Percentiles rank a stretch among this genome's conserved stretches.
These are phyloP conservation scores for Clitopilus hobsonii DNA, from an alignment of 768 basidiomycete species.

Conservation along the genomic window DNA sequence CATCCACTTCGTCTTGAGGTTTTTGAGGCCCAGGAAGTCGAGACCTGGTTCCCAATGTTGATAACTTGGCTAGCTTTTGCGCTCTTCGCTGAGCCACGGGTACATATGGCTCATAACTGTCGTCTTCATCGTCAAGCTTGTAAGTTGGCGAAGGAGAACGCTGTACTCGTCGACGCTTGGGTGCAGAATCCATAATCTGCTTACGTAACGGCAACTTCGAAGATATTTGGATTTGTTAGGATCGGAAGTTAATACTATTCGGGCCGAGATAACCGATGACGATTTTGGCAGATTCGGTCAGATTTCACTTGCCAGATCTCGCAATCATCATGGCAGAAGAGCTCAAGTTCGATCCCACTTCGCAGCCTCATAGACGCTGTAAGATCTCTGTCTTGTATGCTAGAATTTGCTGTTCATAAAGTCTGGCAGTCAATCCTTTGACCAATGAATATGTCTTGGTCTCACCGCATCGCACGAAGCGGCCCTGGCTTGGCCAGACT, in stretches of 20 bases:
- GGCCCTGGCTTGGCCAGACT: slow-evolving; percentile 88
- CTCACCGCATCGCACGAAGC: slow-evolving; percentile 85
- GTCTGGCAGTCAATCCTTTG: slow-evolving; percentile 68
- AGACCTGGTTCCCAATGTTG: slow-evolving; percentile 52
- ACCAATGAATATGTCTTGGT: slow-evolving; percentile 74
- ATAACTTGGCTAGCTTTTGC: slow-evolving; percentile 73
- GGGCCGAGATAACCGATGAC: neutral
- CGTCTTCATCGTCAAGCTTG: slow-evolving; percentile 59
- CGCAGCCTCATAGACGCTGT: slow-evolving; percentile 72
- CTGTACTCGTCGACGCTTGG: slow-evolving; percentile 48
- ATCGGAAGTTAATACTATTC: neutral
- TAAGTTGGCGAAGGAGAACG: slow-evolving; percentile 59
- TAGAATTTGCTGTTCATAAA: neutral
- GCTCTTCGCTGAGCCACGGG: slow-evolving; percentile 83
- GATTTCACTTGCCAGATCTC: neutral
- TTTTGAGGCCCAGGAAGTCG: slow-evolving; percentile 46
- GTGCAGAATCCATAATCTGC: slow-evolving; percentile 12
- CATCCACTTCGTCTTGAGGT: slow-evolving; percentile 58
- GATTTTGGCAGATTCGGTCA: neutral
- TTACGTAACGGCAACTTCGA: neutral
- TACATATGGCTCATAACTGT: slow-evolving; percentile 79
- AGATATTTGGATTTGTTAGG: neutral
- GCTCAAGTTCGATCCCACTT: slow-evolving; percentile 48
- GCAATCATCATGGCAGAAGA: neutral
- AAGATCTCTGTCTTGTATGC: slow-evolving; percentile 18